These are phyloP conservation scores for Capsella bursapastoris DNA, from an alignment of 345 rosid species.

Conservation along the genomic window DNA sequence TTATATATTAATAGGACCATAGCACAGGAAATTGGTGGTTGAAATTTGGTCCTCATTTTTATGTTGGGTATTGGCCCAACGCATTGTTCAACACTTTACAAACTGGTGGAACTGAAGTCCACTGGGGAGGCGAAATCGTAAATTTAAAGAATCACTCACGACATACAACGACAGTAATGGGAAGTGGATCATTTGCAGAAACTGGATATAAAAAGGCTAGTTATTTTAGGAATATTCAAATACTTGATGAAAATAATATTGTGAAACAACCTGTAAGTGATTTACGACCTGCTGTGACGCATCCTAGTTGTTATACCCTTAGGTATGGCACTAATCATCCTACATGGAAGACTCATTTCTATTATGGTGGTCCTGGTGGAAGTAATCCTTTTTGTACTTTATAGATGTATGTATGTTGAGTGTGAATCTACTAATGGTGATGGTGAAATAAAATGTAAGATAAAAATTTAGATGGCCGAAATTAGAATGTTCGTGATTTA, in stretches of 20 bases:
- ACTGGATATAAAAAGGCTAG: constrained; percentile 51
- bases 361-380: constrained; percentile 5
- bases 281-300: not conserved
- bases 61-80: not conserved
- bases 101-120: not conserved
- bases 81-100: not conserved
- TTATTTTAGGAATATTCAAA: constrained; percentile 39
- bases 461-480: too few species aligned
- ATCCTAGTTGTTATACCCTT: not conserved
- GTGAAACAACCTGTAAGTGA: not conserved
- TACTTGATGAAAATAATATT: constrained; percentile 33
- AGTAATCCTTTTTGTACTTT: not conserved
- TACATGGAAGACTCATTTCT: not conserved
- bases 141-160: not conserved
- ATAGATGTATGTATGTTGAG: not conserved
- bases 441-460: too few species aligned
- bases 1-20: not conserved
- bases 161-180: constrained; percentile 45
- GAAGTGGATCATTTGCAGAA: constrained; percentile 51
- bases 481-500: too few species aligned
- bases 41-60: not conserved
- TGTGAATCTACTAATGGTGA: not conserved
- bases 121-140: not conserved
- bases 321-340: not conserved
- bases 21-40: not conserved